phyloP scores from a whole-genome alignment of 257 asterid genomes.

The Jacaranda copaia region DNA sequence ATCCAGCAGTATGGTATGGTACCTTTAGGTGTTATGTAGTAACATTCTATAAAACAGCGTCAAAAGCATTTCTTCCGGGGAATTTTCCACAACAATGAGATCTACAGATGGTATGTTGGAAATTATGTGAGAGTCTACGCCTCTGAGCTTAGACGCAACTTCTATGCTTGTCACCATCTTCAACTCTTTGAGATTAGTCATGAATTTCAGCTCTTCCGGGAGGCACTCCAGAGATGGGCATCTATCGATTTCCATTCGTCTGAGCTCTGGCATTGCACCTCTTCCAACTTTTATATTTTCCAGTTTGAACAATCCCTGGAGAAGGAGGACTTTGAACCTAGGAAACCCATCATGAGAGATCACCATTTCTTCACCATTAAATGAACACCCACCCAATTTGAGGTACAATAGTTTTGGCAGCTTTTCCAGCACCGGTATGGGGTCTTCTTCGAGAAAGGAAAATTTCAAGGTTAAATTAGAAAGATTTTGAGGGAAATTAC shows the following conservation, averaged over 20 bases:
- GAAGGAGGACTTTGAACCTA: slow-evolving; percentile 9
- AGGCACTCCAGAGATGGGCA: background rate
- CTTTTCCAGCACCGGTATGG: slow-evolving; percentile 25
- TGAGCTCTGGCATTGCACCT: background rate
- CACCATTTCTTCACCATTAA: background rate
- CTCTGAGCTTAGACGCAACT: background rate
- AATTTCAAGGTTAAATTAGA: slow-evolving; percentile 2
- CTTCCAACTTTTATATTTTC: background rate
- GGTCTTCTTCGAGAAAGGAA: background rate
- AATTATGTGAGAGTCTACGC: background rate
- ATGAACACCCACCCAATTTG: background rate
- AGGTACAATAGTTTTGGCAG: slow-evolving; percentile 14
- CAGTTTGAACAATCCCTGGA: background rate
- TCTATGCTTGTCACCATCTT: background rate
- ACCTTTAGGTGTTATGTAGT: too few species aligned
- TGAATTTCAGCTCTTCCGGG: background rate
- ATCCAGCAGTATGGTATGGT: too few species aligned
- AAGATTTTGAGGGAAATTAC: slow-evolving; percentile 29
- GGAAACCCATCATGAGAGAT: slow-evolving; percentile 18
- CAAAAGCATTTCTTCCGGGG: too few species aligned
- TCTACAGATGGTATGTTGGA: background rate
- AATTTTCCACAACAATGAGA: too few species aligned
- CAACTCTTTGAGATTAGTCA: background rate
- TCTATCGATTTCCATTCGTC: background rate
- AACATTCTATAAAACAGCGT: too few species aligned